Percentiles rank a stretch among this genome's conserved stretches.
These are phyloP conservation scores for Neoboletus magnificus DNA, from an alignment of 768 basidiomycete genomes.

Conservation along the genomic window DNA sequence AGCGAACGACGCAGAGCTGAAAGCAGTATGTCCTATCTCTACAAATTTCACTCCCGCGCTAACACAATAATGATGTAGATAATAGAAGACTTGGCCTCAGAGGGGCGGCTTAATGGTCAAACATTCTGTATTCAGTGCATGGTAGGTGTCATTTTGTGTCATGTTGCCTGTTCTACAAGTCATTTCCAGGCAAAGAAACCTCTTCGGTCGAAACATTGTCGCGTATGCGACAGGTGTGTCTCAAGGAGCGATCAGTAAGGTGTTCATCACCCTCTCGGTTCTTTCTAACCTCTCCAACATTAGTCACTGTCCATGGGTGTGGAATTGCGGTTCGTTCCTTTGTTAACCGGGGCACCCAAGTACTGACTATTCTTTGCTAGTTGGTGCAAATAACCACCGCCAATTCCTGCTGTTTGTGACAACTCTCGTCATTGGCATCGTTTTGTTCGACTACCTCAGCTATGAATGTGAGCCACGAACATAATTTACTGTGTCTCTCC, in stretches of 20 bases:
- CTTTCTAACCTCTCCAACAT: slow-evolving; percentile 1
- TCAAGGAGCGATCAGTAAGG: slow-evolving; percentile 92
- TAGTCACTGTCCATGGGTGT: slow-evolving; percentile 98
- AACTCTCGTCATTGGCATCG: slow-evolving; percentile 78
- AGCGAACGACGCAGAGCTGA: slow-evolving; percentile 78
- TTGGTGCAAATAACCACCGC: slow-evolving; percentile 91
- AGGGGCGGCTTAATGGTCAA: slow-evolving; percentile 88
- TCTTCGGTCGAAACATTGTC: slow-evolving; percentile 92
- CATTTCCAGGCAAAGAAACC: slow-evolving; percentile 72
- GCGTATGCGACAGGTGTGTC: slow-evolving; percentile 85
- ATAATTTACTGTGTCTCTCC: background rate
- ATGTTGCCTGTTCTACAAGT: background rate
- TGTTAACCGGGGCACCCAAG: background rate
- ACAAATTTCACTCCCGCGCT: background rate
- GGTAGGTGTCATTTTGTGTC: slow-evolving; percentile 41
- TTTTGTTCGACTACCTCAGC: slow-evolving; percentile 79
- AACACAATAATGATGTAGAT: slow-evolving; percentile 45
- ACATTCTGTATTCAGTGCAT: slow-evolving; percentile 97
- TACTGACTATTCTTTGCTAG: slow-evolving; percentile 36
- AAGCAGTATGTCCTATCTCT: slow-evolving; percentile 55
- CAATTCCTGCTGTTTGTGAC: slow-evolving; percentile 93
- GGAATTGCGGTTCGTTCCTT: slow-evolving; percentile 82
- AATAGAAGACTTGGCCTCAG: slow-evolving; percentile 86
- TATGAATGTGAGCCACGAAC: slow-evolving; percentile 62
- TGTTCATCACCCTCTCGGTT: background rate